Conservation (phyloP, 2,329 filamentous ascomycete species). For the Ceratocystis lukuohia region DNA sequence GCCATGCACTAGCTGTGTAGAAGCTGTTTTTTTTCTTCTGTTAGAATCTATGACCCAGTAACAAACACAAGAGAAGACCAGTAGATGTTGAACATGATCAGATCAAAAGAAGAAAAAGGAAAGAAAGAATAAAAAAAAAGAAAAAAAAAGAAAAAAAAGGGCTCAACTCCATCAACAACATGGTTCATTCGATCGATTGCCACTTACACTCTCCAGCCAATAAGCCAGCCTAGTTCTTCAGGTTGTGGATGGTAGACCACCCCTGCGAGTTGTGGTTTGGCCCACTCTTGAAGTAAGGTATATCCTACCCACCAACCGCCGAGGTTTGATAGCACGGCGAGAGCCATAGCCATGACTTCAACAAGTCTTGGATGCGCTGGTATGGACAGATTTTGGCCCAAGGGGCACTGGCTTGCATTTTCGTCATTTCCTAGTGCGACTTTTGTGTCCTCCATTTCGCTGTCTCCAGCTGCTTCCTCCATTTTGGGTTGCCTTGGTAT, state of each 20-base stretch:
- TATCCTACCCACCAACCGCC: conserved; percentile 51
- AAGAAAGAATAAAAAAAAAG: too few relatives aligned
- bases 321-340: conserved; percentile 43
- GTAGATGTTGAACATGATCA: too few relatives aligned
- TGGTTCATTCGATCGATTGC: neutral
- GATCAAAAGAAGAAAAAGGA: too few relatives aligned
- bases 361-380: conserved; percentile 27
- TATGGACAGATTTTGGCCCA: too few relatives aligned
- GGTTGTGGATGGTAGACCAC: conserved; percentile 52
- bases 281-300: conserved; percentile 45
- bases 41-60: neutral
- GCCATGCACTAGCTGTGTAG: conserved; percentile 55
- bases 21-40: neutral
- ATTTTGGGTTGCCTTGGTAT: too few relatives aligned
- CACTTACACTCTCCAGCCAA: conserved; percentile 7
- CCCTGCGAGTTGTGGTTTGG: conserved; percentile 50
- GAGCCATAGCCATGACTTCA: conserved; percentile 35
- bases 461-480: too few relatives aligned
- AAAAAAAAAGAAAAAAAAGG: too few relatives aligned
- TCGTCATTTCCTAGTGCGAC: too few relatives aligned
- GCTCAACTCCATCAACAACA: neutral
- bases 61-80: neutral
- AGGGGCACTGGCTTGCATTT: too few relatives aligned
- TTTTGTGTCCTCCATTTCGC: too few relatives aligned
- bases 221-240: conserved; percentile 22